Evolutionary conservation across 148 eudicot genomes (phyloP).

Genomic region (Oxyria digyna): DNA sequence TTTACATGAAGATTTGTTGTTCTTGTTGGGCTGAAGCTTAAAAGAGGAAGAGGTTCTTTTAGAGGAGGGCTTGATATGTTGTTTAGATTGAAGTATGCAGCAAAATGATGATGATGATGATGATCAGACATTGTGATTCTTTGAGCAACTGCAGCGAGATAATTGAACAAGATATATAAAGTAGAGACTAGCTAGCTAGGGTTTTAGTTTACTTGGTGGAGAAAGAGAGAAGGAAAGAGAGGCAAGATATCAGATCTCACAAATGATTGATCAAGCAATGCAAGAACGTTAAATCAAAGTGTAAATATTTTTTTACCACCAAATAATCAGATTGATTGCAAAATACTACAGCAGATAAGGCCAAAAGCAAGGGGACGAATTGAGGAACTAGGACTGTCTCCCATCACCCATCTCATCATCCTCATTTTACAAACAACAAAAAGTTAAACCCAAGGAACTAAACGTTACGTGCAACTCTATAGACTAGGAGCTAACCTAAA

Average conservation of each 20-base stretch:
- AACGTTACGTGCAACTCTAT: neutral
- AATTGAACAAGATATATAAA: too few species aligned
- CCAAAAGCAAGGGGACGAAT: neutral
- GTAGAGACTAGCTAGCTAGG: too few species aligned
- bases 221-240: neutral
- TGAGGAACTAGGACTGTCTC: conserved; percentile 7
- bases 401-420: neutral
- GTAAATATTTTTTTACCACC: neutral
- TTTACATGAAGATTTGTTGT: neutral
- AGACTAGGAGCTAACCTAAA: neutral
- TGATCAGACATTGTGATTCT: conserved; percentile 10
- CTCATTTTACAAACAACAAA: neutral
- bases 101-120: conserved; percentile 6
- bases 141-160: too few species aligned
- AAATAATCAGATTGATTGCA: neutral
- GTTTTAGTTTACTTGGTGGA: too few species aligned
- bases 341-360: neutral
- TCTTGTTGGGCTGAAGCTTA: conserved; percentile 10
- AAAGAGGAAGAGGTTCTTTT: conserved; percentile 7
- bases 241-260: conserved; percentile 2
- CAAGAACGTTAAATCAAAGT: neutral
- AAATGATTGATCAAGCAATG: neutral
- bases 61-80: conserved; percentile 1
- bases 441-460: neutral
- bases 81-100: neutral